Conservation (phyloP, 371 early-diverging fungal genomes). For the Mortierella sp. region DNA sequence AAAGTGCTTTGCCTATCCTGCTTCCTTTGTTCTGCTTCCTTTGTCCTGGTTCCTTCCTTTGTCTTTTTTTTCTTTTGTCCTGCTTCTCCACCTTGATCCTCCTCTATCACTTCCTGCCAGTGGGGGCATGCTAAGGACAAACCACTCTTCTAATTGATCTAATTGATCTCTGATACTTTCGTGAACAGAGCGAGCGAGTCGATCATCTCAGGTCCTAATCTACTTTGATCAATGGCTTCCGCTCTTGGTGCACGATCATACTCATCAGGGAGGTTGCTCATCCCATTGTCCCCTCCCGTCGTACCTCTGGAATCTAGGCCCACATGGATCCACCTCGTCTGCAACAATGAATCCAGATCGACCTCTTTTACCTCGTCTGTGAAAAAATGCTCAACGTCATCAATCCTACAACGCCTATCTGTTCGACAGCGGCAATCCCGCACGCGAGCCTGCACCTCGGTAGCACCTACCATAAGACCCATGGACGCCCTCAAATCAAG, state of each 20-base stretch:
- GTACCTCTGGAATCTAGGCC: neutral
- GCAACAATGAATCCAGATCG: neutral
- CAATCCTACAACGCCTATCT: slow-evolving; percentile 12
- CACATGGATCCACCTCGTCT: neutral
- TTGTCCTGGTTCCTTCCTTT: too few species aligned
- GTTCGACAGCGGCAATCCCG: neutral
- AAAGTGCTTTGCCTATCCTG: neutral
- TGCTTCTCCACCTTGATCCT: too few species aligned
- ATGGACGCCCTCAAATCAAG: neutral
- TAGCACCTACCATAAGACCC: neutral
- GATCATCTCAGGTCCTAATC: neutral
- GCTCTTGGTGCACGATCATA: slow-evolving; percentile 30
- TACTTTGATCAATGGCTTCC: slow-evolving; percentile 25
- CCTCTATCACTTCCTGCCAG: too few species aligned
- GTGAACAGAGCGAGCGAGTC: too few species aligned
- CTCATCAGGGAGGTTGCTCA: slow-evolving; percentile 19
- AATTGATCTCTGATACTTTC: too few species aligned
- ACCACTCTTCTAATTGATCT: too few species aligned
- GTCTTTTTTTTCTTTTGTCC: too few species aligned
- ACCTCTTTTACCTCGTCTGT: neutral
- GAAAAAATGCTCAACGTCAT: neutral
- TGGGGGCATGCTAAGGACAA: too few species aligned
- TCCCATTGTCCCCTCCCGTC: neutral
- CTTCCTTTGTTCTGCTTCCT: too few species aligned
- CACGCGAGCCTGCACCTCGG: neutral